These are phyloP conservation scores for Hymenoscyphus salicellus DNA, from an alignment of 2,329 filamentous ascomycete species.

Conservation along the genomic window DNA sequence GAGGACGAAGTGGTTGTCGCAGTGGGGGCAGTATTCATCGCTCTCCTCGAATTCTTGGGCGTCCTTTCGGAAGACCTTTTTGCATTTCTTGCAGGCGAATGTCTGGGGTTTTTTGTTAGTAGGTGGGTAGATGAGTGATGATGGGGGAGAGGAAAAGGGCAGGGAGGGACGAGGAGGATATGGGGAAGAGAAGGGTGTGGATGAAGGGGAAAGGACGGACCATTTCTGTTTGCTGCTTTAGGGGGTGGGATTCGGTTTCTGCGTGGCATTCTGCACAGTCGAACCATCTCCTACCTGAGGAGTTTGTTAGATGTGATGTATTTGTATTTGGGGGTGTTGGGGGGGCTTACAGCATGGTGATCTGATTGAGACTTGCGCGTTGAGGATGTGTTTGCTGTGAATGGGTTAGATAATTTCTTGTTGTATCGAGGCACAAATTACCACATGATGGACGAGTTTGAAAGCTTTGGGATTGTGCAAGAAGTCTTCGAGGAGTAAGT, in stretches of 20 bases:
- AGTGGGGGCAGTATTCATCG: slow-evolving; percentile 98
- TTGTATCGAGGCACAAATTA: slow-evolving; percentile 15
- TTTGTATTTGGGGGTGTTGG: neutral
- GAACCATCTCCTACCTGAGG: slow-evolving; percentile 88
- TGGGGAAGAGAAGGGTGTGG: slow-evolving; percentile 1
- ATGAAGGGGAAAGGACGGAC: slow-evolving; percentile 36
- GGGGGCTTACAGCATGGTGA: slow-evolving; percentile 77
- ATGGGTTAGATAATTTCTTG: neutral
- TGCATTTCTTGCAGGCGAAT: slow-evolving; percentile 98
- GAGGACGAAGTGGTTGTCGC: slow-evolving; percentile 96
- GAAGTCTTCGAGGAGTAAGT: too few relatives aligned
- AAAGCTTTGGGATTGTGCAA: too few relatives aligned
- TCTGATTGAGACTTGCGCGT: slow-evolving; percentile 94
- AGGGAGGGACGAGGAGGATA: too few relatives aligned
- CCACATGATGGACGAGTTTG: slow-evolving; percentile 28
- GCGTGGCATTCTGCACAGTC: slow-evolving; percentile 94
- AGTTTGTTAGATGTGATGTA: slow-evolving; percentile 2
- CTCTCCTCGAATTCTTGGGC: slow-evolving; percentile 88
- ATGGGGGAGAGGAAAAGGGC: too few relatives aligned
- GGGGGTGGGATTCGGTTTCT: slow-evolving; percentile 73
- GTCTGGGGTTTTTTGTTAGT: slow-evolving; percentile 37
- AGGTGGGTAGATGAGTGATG: neutral
- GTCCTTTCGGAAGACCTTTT: slow-evolving; percentile 96
- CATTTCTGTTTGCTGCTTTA: slow-evolving; percentile 82
- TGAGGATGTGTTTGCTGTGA: slow-evolving; percentile 90